Evolutionary conservation across 2,329 filamentous ascomycete genomes (phyloP).

Genomic region (Sporothrix brasiliensis): DNA sequence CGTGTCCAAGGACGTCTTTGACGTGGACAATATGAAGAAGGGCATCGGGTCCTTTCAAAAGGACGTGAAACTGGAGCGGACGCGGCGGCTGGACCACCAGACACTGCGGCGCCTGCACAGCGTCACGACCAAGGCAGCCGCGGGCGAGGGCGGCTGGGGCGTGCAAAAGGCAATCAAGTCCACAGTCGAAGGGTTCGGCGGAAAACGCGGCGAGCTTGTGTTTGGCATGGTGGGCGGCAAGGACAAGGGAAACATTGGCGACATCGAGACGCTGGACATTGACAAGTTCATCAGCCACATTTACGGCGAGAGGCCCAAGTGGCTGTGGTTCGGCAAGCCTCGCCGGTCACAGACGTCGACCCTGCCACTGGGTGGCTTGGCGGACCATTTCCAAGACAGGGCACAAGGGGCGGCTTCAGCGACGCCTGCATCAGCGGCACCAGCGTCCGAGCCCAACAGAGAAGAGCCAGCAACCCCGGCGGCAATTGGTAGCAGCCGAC

Average conservation of each 20-base stretch:
- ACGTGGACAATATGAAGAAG: constrained; percentile 77
- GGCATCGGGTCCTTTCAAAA: constrained; percentile 91
- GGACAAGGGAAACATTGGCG: constrained; percentile 86
- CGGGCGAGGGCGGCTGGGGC: constrained; percentile 84
- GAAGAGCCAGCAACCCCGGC: constrained; percentile 4
- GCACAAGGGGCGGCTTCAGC: constrained; percentile 31
- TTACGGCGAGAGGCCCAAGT: constrained; percentile 82
- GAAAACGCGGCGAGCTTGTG: constrained; percentile 91
- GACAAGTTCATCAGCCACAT: constrained; percentile 78
- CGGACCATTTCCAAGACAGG: constrained; percentile 47
- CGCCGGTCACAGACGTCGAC: constrained; percentile 59
- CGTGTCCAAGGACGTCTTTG: constrained; percentile 88
- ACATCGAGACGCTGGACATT: constrained; percentile 89
- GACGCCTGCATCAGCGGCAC: neutral
- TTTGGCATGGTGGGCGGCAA: constrained; percentile 89
- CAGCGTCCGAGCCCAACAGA: neutral
- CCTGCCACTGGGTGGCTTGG: neutral
- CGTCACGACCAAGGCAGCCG: constrained; percentile 85
- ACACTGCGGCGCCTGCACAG: constrained; percentile 81
- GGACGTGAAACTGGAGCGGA: constrained; percentile 75
- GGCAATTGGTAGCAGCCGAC: constrained; percentile 40
- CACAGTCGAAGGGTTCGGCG: constrained; percentile 88
- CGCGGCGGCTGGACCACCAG: constrained; percentile 77
- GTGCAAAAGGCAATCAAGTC: constrained; percentile 95
- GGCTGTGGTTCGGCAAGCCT: constrained; percentile 92